Percentiles rank a stretch among this genome's conserved stretches.
phyloP scores from a whole-genome alignment of 306 rosid species.

The Erythrophleum fordii region DNA sequence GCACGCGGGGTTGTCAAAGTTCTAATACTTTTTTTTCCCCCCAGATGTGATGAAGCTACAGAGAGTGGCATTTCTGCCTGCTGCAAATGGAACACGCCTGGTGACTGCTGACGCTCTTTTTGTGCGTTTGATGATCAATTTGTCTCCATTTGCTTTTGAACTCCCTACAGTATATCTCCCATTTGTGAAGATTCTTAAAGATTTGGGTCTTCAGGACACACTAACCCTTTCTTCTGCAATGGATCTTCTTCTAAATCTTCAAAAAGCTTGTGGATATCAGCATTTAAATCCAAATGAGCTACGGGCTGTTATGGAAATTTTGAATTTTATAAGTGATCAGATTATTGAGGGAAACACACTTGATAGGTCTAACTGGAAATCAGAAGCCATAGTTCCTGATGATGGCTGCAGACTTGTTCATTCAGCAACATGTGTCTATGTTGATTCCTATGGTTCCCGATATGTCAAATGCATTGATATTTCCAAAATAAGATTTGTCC shows the following conservation, averaged over 20 bases:
- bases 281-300: constrained; percentile 96
- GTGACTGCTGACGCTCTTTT: constrained; percentile 80
- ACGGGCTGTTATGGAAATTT: constrained; percentile 91
- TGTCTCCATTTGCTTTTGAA: constrained; percentile 97
- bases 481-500: constrained; percentile 86
- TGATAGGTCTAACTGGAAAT: constrained; percentile 55
- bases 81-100: constrained; percentile 94
- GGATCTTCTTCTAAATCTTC: constrained; percentile 83
- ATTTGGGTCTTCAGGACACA: constrained; percentile 86
- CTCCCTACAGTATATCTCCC: constrained; percentile 88
- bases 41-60: constrained; percentile 73
- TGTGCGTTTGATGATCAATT: constrained; percentile 79
- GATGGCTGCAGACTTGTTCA: constrained; percentile 96
- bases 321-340: constrained; percentile 80
- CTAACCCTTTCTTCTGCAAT: constrained; percentile 81
- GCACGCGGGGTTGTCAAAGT: background rate
- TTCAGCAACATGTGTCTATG: constrained; percentile 76
- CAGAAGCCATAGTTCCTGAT: constrained; percentile 88
- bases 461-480: constrained; percentile 80
- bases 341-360: constrained; percentile 52
- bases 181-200: constrained; percentile 79
- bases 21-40: background rate
- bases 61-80: constrained; percentile 85
- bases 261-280: constrained; percentile 88
- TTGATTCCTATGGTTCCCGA: constrained; percentile 89